Conservation (phyloP, 805 yeast species). For the Schizosaccharomyces cryophilus region DNA sequence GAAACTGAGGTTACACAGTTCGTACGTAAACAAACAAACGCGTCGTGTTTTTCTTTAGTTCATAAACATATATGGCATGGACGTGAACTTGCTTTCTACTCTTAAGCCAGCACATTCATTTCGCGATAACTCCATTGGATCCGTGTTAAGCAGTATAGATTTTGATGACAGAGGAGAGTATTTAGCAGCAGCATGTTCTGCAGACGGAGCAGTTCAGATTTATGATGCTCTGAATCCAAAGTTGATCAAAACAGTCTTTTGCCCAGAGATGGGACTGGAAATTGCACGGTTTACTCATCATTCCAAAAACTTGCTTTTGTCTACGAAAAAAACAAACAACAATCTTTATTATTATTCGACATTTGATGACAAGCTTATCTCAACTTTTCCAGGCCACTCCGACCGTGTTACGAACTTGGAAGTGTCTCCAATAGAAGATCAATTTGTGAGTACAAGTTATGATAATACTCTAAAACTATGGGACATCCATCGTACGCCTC, state of each 20-base stretch:
- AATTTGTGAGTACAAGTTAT: constrained; percentile 37
- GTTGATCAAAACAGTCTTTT: neutral
- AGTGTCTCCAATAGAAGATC: constrained; percentile 43
- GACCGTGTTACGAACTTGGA: constrained; percentile 49
- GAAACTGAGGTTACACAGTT: too few species aligned
- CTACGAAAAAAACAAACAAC: constrained; percentile 59
- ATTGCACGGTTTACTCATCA: constrained; percentile 63
- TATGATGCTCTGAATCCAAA: constrained; percentile 34
- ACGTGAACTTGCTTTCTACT: neutral
- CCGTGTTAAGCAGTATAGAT: constrained; percentile 19
- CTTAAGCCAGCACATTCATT: neutral
- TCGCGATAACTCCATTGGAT: neutral
- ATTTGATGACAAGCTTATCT: constrained; percentile 49
- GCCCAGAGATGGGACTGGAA: constrained; percentile 82
- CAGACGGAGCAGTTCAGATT: constrained; percentile 77
- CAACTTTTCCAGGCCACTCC: constrained; percentile 75
- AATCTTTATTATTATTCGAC: constrained; percentile 50
- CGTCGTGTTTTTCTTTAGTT: too few species aligned
- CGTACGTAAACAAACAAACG: too few species aligned
- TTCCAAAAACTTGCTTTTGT: constrained; percentile 48
- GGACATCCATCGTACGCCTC: constrained; percentile 45
- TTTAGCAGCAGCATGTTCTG: constrained; percentile 61
- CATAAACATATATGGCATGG: neutral
- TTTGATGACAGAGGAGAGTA: constrained; percentile 68
- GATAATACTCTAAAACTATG: constrained; percentile 69